phyloP scores from a whole-genome alignment of 441 rosid genomes.

The Eutrema salsugineum region DNA sequence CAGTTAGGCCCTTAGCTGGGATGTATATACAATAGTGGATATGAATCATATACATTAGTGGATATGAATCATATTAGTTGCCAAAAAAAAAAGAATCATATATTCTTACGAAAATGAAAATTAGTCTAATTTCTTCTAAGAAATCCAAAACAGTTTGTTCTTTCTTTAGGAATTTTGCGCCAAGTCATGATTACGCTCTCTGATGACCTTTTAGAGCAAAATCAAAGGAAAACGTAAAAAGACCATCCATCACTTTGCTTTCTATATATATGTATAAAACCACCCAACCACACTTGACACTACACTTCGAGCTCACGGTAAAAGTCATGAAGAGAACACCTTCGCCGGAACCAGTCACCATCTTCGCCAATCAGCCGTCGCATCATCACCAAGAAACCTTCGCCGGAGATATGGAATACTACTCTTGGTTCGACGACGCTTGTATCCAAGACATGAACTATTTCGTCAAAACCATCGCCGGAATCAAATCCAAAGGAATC shows the following conservation, averaged over 20 bases:
- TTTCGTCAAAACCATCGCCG: conserved; percentile 74
- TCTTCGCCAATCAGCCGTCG: conserved; percentile 21
- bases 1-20: background rate
- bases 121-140: background rate
- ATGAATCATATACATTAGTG: background rate
- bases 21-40: background rate
- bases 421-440: conserved; percentile 71
- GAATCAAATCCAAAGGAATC: conserved; percentile 81
- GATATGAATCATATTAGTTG: background rate
- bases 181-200: conserved; percentile 9
- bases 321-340: conserved; percentile 41
- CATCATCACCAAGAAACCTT: background rate
- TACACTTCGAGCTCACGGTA: conserved; percentile 11
- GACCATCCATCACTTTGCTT: background rate
- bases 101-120: background rate
- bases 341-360: conserved; percentile 33
- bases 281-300: background rate
- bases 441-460: conserved; percentile 94
- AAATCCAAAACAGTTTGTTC: background rate
- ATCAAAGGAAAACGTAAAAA: background rate
- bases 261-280: background rate
- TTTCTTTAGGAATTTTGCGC: background rate
- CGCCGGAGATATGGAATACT: conserved; percentile 32
- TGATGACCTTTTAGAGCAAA: conserved; percentile 1
- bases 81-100: no score